These are phyloP conservation scores for Linanthus parryae DNA, from an alignment of 148 eudicot species.

Conservation along the genomic window DNA sequence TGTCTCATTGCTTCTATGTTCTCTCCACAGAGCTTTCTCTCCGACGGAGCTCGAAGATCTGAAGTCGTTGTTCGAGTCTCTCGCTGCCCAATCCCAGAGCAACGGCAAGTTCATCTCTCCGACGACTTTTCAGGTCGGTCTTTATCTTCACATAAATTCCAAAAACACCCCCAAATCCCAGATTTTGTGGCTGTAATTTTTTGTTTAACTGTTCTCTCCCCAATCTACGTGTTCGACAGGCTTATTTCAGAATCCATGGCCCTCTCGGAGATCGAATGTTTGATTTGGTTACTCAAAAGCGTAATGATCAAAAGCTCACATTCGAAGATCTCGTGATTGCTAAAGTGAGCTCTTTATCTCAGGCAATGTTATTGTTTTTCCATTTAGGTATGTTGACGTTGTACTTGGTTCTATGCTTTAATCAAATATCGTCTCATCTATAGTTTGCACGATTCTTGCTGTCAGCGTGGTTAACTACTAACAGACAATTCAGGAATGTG, in stretches of 20 bases:
- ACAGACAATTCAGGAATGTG: too few relatives aligned
- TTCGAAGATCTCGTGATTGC: slow-evolving; percentile 87
- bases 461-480: too few relatives aligned
- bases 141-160: not conserved
- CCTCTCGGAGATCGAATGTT: slow-evolving; percentile 79
- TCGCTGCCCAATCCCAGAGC: slow-evolving; percentile 61
- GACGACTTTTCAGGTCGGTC: slow-evolving; percentile 56
- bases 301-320: slow-evolving; percentile 59
- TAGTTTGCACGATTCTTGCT: too few relatives aligned
- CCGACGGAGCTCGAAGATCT: slow-evolving; percentile 56
- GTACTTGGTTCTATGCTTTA: too few relatives aligned
- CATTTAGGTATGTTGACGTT: too few relatives aligned
- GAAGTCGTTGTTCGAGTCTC: slow-evolving; percentile 43
- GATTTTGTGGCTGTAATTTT: not conserved
- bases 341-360: slow-evolving; percentile 43
- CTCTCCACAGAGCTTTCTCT: slow-evolving; percentile 46
- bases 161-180: not conserved
- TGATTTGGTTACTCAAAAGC: slow-evolving; percentile 60
- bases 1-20: not conserved
- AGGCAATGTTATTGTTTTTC: too few relatives aligned
- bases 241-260: slow-evolving; percentile 52
- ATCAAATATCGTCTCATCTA: too few relatives aligned
- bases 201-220: too few relatives aligned
- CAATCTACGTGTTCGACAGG: too few relatives aligned
- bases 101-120: slow-evolving; percentile 36